Conservation (phyloP, 495 filamentous ascomycete species). For the Astrothelium macrocarpum region DNA sequence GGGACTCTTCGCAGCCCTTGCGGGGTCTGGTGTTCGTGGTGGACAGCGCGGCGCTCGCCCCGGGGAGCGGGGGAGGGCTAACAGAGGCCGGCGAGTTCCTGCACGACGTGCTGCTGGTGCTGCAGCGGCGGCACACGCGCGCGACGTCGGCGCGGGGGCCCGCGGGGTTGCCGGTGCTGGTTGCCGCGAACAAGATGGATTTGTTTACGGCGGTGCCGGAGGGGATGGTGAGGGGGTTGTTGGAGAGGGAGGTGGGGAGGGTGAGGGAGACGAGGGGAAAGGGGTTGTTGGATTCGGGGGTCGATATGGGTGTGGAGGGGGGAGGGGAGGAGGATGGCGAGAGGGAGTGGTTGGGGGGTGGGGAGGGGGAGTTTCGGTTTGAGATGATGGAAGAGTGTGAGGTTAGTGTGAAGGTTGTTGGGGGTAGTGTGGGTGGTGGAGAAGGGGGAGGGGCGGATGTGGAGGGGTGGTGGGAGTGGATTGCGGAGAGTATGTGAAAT, state of each 20-base stretch:
- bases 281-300: constrained; percentile 67
- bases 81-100: constrained; percentile 67
- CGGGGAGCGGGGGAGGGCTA: constrained; percentile 37
- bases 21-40: constrained; percentile 79
- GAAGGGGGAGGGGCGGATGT: constrained; percentile 59
- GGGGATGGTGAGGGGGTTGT: constrained; percentile 57
- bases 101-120: constrained; percentile 68
- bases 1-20: constrained; percentile 25
- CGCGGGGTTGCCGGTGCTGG: constrained; percentile 58
- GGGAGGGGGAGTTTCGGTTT: constrained; percentile 68
- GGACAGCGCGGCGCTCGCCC: constrained; percentile 67
- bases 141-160: constrained; percentile 50
- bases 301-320: constrained; percentile 36
- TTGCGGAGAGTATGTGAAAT: constrained; percentile 38
- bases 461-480: constrained; percentile 83
- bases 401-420: constrained; percentile 65
- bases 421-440: constrained; percentile 53
- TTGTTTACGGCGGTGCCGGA: constrained; percentile 87
- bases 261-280: constrained; percentile 69
- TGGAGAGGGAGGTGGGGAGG: constrained; percentile 75
- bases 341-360: constrained; percentile 72
- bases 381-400: constrained; percentile 71
- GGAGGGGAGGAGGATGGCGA: constrained; percentile 47
- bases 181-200: constrained; percentile 92
- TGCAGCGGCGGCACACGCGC: constrained; percentile 64